Base-by-base conservation (phyloP, 306 rosid genomes). In the Castanea mollissima region DNA sequence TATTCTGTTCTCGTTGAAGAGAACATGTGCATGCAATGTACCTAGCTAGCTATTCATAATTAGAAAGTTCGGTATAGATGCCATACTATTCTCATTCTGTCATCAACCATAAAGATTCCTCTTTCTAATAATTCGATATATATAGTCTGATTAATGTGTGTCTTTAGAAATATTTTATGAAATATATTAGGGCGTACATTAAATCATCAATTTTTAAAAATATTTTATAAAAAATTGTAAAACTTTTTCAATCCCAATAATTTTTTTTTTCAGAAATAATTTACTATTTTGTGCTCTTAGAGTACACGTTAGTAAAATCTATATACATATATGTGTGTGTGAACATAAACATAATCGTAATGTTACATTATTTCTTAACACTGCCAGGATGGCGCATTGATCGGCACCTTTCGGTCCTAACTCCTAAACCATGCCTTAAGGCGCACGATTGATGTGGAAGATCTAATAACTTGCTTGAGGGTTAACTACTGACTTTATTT, bases 381-480 rank as follows among this genome's bases (percentile, higher is more conserved):
- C 78, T 69, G 41, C 64, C 76, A 79, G 52, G 60, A 27, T 31
- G 85, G 83, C 79, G 63, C 60, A 76, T 69, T 59, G 35, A 16
- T 29, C 11, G 87, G 73, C 65, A 56, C 68, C 51, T 18, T 74
- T 64, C 78, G 64, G 83, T 71, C 72, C 29, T 38, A 76, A 78
- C 46, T 31, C 19, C 6, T 18, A 7, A 16, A 3, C 68, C 90
- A 71, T 75, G 60, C 1, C 87, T 79, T 88, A 49, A 80, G 92
- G 85, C 85, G 89, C 84, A 87, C 71, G 86, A 82, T 77, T 32
- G 15, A 55, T 74, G 74, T 21, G 44, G 80, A 63, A 59, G 69
- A 12, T 79, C 58, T 55, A 41, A 55, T 16, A 78, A 76, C 82
- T 35, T 76, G 76, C 81, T 12, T 71, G 38, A 76, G 41, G 55